phyloP scores from a whole-genome alignment of 495 filamentous ascomycete species.

The Arthonia radiata region DNA sequence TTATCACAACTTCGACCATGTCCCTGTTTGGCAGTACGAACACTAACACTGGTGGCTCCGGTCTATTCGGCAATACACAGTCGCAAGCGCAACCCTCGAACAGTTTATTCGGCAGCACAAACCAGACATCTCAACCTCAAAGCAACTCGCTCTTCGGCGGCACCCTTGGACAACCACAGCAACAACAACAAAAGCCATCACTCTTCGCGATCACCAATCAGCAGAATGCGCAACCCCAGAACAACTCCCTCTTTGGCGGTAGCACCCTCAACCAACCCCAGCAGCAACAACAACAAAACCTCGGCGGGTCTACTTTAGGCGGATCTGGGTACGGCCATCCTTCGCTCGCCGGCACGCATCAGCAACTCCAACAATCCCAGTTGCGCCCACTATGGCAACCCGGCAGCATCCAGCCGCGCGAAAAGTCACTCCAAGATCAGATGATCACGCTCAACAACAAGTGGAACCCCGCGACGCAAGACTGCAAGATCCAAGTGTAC shows the following conservation, averaged over 20 bases:
- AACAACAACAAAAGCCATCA: constrained; percentile 9
- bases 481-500: constrained; percentile 70
- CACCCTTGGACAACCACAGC: constrained; percentile 4
- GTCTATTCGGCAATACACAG: constrained; percentile 11
- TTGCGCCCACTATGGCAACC: not conserved
- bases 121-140: constrained; percentile 1
- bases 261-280: too few relatives aligned
- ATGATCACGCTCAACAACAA: constrained; percentile 53
- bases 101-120: constrained; percentile 2
- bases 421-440: constrained; percentile 69
- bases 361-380: not conserved
- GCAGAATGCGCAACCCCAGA: constrained; percentile 13
- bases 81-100: too few relatives aligned
- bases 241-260: not conserved
- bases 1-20: too few relatives aligned
- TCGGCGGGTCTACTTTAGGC: constrained; percentile 5
- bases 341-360: not conserved
- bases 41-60: constrained; percentile 5
- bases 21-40: constrained; percentile 19
- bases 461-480: constrained; percentile 49
- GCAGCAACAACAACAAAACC: constrained; percentile 8
- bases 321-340: constrained; percentile 6
- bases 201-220: constrained; percentile 10
- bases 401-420: constrained; percentile 11
- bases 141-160: constrained; percentile 1